Conservation (phyloP, 83 land plant genomes). For the Picea abies region DNA sequence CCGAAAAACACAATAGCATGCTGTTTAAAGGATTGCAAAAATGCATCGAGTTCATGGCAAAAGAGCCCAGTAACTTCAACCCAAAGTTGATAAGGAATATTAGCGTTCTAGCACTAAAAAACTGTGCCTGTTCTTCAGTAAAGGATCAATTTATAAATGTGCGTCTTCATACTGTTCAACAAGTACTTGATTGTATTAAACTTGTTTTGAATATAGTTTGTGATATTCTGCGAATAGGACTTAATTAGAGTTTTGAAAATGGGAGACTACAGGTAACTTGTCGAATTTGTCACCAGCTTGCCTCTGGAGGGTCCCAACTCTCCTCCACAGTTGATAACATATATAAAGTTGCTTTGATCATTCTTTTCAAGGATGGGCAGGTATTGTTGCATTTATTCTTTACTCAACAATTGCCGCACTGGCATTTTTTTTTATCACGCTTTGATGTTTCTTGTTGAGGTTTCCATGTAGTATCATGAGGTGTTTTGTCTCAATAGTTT, state of each 20-base stretch:
- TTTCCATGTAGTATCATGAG: neutral
- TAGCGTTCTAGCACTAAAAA: neutral
- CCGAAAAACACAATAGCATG: neutral
- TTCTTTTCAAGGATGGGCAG: neutral
- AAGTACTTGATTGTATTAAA: constrained; percentile 17
- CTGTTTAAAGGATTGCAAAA: neutral
- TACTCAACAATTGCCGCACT: neutral
- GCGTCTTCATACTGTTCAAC: too few relatives aligned
- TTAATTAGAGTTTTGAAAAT: neutral
- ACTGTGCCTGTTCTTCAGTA: neutral
- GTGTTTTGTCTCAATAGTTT: neutral
- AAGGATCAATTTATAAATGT: neutral
- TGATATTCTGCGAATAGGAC: neutral
- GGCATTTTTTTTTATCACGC: neutral
- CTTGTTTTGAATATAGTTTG: neutral
- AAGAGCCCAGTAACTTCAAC: neutral
- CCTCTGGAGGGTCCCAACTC: neutral
- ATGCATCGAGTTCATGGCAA: neutral
- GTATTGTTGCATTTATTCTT: neutral
- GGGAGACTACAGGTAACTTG: constrained; percentile 4
- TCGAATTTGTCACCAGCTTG: constrained; percentile 12
- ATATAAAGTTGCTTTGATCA: neutral
- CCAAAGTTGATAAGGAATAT: neutral
- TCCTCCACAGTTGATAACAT: constrained; percentile 1
- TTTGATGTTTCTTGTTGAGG: neutral